Percentiles rank a stretch among this genome's conserved stretches.
Conservation (phyloP, 2,329 filamentous ascomycete species). For the Monilinia fructicola region DNA sequence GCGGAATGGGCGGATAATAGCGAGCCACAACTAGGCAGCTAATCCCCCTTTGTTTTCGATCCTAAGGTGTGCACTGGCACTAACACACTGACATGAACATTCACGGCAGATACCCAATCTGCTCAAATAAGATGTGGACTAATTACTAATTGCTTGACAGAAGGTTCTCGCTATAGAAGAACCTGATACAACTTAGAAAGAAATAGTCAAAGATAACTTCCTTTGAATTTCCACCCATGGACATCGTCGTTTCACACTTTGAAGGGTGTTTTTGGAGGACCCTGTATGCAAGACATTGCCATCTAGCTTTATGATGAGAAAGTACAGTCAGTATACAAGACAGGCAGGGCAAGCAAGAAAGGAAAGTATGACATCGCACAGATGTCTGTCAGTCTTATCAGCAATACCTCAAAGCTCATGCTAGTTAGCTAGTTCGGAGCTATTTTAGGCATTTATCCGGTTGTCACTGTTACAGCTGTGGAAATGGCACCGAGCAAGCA, state of each 20-base stretch:
- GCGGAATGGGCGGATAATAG: not conserved
- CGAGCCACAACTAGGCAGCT: slow-evolving; percentile 11
- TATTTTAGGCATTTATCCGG: not conserved
- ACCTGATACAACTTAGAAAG: slow-evolving; percentile 7
- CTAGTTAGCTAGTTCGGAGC: not conserved
- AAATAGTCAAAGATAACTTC: slow-evolving; percentile 1
- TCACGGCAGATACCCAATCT: not conserved
- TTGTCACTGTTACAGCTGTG: slow-evolving; percentile 1
- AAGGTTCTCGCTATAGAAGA: slow-evolving; percentile 4
- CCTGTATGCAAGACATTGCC: not conserved
- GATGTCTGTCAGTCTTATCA: slow-evolving; percentile 11
- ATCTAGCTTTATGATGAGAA: not conserved
- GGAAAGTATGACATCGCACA: not conserved
- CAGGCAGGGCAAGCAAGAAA: not conserved
- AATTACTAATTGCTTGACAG: not conserved
- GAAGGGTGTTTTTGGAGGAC: not conserved
- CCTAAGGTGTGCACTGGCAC: slow-evolving; percentile 6
- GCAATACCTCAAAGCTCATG: slow-evolving; percentile 8
- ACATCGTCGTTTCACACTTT: slow-evolving; percentile 14
- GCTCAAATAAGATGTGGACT: not conserved
- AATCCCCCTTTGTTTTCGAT: slow-evolving; percentile 10
- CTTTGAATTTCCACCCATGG: not conserved
- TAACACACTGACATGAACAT: slow-evolving; percentile 8
- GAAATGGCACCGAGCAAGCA: not conserved
- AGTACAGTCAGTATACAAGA: not conserved